Conservation (phyloP, 2,329 filamentous ascomycete species). For the Colletotrichum theobromicola region DNA sequence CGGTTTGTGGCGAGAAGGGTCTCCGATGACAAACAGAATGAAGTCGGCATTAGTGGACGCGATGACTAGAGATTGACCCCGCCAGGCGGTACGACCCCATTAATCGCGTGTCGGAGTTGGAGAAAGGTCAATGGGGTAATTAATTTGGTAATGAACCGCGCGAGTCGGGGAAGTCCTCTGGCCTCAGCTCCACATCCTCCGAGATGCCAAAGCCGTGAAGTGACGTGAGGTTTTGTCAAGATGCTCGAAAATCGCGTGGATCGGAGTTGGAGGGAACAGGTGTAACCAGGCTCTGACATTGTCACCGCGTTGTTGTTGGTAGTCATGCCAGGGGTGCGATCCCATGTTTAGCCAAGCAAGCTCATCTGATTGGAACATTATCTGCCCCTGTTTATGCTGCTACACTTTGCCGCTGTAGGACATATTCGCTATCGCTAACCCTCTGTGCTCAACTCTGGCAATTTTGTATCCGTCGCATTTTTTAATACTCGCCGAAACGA, state of each 20-base stretch:
- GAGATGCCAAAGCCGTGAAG: neutral
- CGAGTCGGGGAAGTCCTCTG: neutral
- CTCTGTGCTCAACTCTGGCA: neutral
- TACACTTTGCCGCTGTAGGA: neutral
- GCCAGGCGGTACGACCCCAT: neutral
- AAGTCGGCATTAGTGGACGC: neutral
- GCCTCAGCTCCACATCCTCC: neutral
- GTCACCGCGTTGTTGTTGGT: neutral
- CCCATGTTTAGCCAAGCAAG: neutral
- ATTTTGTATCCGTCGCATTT: neutral
- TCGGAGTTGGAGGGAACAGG: neutral
- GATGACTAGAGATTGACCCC: neutral
- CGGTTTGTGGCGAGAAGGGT: neutral
- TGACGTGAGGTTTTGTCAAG: neutral
- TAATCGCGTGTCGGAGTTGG: neutral
- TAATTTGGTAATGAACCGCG: neutral
- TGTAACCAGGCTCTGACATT: neutral
- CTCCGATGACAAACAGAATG: conserved; percentile 16
- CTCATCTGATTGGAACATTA: neutral
- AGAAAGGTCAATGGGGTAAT: neutral
- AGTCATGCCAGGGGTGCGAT: neutral
- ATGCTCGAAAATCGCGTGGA: neutral
- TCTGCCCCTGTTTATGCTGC: neutral
- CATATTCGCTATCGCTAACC: neutral
- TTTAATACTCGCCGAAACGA: neutral